Percentiles rank a stretch among this genome's conserved stretches.
Conservation (phyloP, 257 asterid species). For the Salvia rosmarinus region DNA sequence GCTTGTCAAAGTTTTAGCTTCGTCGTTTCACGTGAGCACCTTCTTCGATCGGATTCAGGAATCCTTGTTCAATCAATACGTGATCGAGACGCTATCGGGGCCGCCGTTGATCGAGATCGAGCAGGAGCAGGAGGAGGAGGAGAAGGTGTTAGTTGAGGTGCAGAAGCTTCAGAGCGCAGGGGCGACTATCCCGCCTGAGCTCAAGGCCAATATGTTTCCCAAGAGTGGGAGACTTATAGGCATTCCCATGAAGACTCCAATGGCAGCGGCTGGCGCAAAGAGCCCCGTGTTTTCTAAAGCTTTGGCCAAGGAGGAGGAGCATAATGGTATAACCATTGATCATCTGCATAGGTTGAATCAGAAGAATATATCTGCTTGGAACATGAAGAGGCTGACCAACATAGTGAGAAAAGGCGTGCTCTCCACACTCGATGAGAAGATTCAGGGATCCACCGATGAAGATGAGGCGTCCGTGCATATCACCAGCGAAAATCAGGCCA, state of each 20-base stretch:
- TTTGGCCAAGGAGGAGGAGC: slow-evolving; percentile 58
- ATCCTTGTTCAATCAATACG: slow-evolving; percentile 77
- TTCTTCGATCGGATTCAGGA: slow-evolving; percentile 88
- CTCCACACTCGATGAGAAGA: slow-evolving; percentile 74
- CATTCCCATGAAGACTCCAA: slow-evolving; percentile 61
- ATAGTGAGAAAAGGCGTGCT: slow-evolving; percentile 66
- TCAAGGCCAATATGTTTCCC: slow-evolving; percentile 59
- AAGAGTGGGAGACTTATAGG: slow-evolving; percentile 57
- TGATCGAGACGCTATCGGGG: slow-evolving; percentile 70
- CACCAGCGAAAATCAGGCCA: slow-evolving; percentile 75
- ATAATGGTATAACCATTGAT: slow-evolving; percentile 63
- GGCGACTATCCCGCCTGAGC: slow-evolving; percentile 67
- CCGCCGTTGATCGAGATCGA: slow-evolving; percentile 70
- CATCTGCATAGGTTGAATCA: slow-evolving; percentile 80
- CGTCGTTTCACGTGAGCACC: slow-evolving; percentile 77
- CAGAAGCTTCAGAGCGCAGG: slow-evolving; percentile 82
- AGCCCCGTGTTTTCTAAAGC: slow-evolving; percentile 53
- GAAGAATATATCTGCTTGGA: slow-evolving; percentile 88
- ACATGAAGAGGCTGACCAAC: slow-evolving; percentile 85
- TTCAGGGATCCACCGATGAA: slow-evolving; percentile 54
- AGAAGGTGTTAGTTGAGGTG: slow-evolving; percentile 66
- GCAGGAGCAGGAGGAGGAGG: slow-evolving; percentile 76
- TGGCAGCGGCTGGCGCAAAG: slow-evolving; percentile 41
- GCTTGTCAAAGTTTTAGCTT: slow-evolving; percentile 81
- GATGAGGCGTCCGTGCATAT: slow-evolving; percentile 73